Conservation (phyloP, 306 rosid species). For the Trichosanthes truncata region DNA sequence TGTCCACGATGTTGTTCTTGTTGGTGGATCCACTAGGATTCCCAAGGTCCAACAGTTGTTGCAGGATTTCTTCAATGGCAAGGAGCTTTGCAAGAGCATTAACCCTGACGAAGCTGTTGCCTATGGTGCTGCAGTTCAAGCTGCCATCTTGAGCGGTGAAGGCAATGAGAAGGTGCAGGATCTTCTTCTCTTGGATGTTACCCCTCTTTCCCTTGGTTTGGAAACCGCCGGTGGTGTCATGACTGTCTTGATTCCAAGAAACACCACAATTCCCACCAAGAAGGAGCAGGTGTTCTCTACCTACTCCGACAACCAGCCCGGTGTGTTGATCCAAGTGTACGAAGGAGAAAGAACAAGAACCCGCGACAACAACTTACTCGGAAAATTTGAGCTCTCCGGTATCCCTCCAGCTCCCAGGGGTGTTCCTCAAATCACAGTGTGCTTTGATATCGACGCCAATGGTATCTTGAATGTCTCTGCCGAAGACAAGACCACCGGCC, state of each 20-base stretch:
- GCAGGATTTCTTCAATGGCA: constrained; percentile 56
- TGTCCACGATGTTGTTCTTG: constrained; percentile 56
- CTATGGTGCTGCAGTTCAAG: constrained; percentile 66
- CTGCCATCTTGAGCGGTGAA: constrained; percentile 60
- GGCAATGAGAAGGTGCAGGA: constrained; percentile 80
- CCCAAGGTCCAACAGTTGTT: constrained; percentile 62
- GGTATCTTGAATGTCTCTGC: constrained; percentile 74
- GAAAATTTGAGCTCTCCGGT: constrained; percentile 65
- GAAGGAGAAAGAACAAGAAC: constrained; percentile 70
- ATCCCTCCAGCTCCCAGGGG: constrained; percentile 81
- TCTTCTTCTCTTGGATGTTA: constrained; percentile 57
- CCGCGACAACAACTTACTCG: constrained; percentile 59
- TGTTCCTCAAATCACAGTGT: constrained; percentile 68
- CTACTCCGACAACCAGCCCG: constrained; percentile 70
- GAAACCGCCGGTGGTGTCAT: constrained; percentile 74
- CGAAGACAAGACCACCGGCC: constrained; percentile 63
- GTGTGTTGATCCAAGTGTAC: constrained; percentile 65
- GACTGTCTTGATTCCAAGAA: constrained; percentile 65
- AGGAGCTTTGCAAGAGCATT: constrained; percentile 67
- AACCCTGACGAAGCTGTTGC: constrained; percentile 74
- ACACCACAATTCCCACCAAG: constrained; percentile 70
- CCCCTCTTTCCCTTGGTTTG: constrained; percentile 58
- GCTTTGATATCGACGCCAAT: constrained; percentile 66
- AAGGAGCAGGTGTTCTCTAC: constrained; percentile 76
- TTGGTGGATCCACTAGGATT: constrained; percentile 66